Evolutionary conservation across 176 grass and related monocot genomes (phyloP).

Genomic region (Dactylis glomerata): DNA sequence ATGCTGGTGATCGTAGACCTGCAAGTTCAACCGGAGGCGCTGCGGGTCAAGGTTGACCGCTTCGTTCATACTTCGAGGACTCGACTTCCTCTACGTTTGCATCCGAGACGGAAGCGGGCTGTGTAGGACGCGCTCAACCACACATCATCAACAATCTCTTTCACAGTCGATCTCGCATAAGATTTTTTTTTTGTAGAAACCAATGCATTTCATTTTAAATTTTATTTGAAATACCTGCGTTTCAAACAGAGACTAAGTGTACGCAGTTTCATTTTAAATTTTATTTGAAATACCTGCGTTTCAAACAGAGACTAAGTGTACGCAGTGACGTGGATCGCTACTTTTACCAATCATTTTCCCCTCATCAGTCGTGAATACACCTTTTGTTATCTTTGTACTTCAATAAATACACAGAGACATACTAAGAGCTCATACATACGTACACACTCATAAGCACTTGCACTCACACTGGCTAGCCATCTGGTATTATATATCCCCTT

Average conservation of each 20-base stretch:
- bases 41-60: too few species aligned
- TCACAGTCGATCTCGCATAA: background rate
- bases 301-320: background rate
- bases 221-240: background rate
- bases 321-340: background rate
- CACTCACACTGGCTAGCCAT: background rate
- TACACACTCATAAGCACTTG: background rate
- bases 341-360: constrained; percentile 34
- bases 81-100: too few species aligned
- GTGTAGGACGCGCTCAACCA: too few species aligned
- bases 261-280: background rate
- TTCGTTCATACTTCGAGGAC: too few species aligned
- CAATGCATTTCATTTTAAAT: background rate
- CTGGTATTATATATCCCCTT: constrained; percentile 39
- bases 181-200: background rate
- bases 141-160: too few species aligned
- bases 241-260: background rate
- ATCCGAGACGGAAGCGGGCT: too few species aligned
- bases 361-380: constrained; percentile 7
- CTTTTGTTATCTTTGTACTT: background rate
- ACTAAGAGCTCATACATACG: background rate
- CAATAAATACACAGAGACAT: background rate
- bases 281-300: background rate
- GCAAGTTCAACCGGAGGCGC: too few species aligned
- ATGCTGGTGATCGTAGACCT: too few species aligned